These are phyloP conservation scores for Rhamnella rubrinervis DNA, from an alignment of 331 rosid genomes.

Conservation along the genomic window DNA sequence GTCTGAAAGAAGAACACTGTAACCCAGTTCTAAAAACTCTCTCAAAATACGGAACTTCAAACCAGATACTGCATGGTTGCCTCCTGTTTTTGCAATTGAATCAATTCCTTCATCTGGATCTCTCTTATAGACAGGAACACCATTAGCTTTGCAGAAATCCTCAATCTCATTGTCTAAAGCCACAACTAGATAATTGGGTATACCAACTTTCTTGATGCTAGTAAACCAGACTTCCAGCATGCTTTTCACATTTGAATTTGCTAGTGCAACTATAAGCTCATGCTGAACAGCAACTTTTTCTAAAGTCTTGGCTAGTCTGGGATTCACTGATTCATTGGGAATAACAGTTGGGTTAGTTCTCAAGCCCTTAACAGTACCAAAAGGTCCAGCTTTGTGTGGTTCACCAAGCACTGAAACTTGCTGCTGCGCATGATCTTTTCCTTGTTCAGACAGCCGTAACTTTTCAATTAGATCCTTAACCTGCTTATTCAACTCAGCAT, in stretches of 20 bases:
- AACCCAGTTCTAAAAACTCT: constrained; percentile 84
- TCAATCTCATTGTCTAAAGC: constrained; percentile 69
- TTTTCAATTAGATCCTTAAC: constrained; percentile 51
- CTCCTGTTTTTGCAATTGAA: constrained; percentile 54
- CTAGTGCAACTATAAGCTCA: constrained; percentile 81
- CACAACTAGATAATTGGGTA: constrained; percentile 74
- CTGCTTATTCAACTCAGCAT: constrained; percentile 51
- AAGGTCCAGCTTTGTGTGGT: constrained; percentile 69
- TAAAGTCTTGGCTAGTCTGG: constrained; percentile 67
- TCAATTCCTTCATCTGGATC: constrained; percentile 77
- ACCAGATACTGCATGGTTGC: constrained; percentile 81
- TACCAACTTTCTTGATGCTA: constrained; percentile 67
- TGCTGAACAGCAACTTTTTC: constrained; percentile 60
- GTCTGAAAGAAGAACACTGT: constrained; percentile 79
- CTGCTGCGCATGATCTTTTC: constrained; percentile 67
- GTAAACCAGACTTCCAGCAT: constrained; percentile 83
- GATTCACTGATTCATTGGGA: constrained; percentile 81
- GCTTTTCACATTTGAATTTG: constrained; percentile 71
- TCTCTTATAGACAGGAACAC: constrained; percentile 73
- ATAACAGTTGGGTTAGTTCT: constrained; percentile 74
- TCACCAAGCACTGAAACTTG: constrained; percentile 63
- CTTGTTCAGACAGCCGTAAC: constrained; percentile 64
- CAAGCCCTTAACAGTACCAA: constrained; percentile 81
- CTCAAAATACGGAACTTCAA: constrained; percentile 77
- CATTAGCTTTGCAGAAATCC: constrained; percentile 49